Evolutionary conservation across 2,329 filamentous ascomycete species (phyloP).

Genomic region (Atkinsonella hypoxylon): DNA sequence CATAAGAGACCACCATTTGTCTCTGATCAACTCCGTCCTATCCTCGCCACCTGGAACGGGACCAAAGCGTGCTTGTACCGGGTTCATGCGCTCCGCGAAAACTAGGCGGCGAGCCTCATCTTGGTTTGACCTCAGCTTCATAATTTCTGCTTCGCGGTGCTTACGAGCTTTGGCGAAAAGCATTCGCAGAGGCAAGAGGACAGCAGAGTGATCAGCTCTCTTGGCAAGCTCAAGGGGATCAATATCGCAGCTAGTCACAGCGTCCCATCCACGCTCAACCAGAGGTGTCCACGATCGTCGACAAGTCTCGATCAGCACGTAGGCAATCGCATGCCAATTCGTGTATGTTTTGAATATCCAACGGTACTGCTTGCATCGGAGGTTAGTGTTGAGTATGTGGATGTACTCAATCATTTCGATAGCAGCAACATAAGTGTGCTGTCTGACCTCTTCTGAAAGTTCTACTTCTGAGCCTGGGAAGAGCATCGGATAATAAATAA

Average conservation of each 20-base stretch:
- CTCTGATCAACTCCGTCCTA: conserved; percentile 31
- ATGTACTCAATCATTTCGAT: conserved; percentile 64
- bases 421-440: conserved; percentile 59
- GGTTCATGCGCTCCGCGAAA: conserved; percentile 31
- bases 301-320: conserved; percentile 33
- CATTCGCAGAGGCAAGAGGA: conserved; percentile 42
- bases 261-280: conserved; percentile 38
- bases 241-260: conserved; percentile 27
- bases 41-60: conserved; percentile 34
- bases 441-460: conserved; percentile 49
- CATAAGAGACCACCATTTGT: conserved; percentile 41
- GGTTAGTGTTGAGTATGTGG: conserved; percentile 51
- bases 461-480: conserved; percentile 43
- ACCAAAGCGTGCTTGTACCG: conserved; percentile 33
- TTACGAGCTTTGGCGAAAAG: conserved; percentile 39
- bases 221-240: conserved; percentile 31
- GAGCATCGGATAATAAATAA: conserved; percentile 64
- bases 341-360: conserved; percentile 41
- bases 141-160: conserved; percentile 39
- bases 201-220: conserved; percentile 32
- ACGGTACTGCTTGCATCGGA: conserved; percentile 30
- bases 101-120: conserved; percentile 38
- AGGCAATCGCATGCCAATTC: conserved; percentile 39
- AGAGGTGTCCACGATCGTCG: conserved; percentile 37
- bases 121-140: conserved; percentile 34